These are phyloP conservation scores for Syzygium syzygioides DNA, from an alignment of 441 rosid species.

Conservation along the genomic window DNA sequence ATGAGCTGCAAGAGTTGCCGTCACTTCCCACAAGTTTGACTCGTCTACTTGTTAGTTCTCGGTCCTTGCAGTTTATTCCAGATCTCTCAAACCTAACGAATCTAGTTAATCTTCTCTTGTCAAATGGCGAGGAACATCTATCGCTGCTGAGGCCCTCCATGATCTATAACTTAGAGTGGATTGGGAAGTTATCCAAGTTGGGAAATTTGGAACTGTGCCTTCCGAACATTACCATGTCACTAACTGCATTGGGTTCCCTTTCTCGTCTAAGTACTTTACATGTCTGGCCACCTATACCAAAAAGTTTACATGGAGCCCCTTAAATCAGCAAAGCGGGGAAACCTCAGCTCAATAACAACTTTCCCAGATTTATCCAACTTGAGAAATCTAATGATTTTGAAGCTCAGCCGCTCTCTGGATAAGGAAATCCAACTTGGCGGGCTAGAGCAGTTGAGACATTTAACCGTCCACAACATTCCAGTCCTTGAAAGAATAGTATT, in stretches of 20 bases:
- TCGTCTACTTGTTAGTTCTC: not conserved
- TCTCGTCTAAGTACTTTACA: not conserved
- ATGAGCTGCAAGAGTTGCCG: not conserved
- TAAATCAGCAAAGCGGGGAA: not conserved
- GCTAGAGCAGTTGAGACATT: not conserved
- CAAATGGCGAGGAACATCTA: rapidly evolving
- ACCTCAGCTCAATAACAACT: not conserved
- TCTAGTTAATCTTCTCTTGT: not conserved
- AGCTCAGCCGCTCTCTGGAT: rapidly evolving
- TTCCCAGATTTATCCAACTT: not conserved
- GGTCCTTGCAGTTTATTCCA: not conserved
- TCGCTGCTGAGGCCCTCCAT: not conserved
- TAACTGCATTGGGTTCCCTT: not conserved
- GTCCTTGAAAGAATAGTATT: not conserved
- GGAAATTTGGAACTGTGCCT: not conserved
- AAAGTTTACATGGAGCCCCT: not conserved
- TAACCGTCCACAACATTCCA: not conserved
- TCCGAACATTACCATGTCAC: rapidly evolving
- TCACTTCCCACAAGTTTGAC: not conserved
- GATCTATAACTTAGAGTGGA: not conserved
- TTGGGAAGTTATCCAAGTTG: not conserved
- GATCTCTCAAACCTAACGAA: not conserved
- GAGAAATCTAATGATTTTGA: not conserved
- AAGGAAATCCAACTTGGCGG: not conserved
- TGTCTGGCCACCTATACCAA: rapidly evolving